phyloP scores from a whole-genome alignment of 805 yeast genomes.

The Yamadazyma insecticola region DNA sequence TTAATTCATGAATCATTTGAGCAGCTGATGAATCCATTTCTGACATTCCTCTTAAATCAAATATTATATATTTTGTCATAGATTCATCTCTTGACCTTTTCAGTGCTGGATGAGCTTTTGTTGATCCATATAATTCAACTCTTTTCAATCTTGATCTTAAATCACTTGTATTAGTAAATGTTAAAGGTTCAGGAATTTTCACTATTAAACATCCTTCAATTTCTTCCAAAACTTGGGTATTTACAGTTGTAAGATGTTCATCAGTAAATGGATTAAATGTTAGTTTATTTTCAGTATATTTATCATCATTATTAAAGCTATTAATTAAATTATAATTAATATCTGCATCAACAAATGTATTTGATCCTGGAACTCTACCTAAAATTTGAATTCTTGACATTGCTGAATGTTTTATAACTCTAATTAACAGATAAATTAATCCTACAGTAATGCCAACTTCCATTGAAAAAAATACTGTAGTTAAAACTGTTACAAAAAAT shows the following conservation, averaged over 20 bases:
- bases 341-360: constrained; percentile 39
- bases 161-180: constrained; percentile 39
- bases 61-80: constrained; percentile 38
- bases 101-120: constrained; percentile 40
- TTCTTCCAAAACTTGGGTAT: constrained; percentile 34
- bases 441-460: constrained; percentile 93
- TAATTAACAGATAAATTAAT: constrained; percentile 67
- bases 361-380: constrained; percentile 40
- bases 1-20: constrained; percentile 23
- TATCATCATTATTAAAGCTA: background rate
- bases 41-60: constrained; percentile 40
- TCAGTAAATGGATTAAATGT: constrained; percentile 32
- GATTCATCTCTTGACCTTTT: constrained; percentile 29
- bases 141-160: constrained; percentile 33
- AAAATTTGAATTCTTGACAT: constrained; percentile 41
- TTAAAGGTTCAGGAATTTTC: constrained; percentile 40
- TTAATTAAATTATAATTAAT: constrained; percentile 11
- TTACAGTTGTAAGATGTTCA: constrained; percentile 30
- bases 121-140: constrained; percentile 40
- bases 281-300: constrained; percentile 1
- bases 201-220: constrained; percentile 42
- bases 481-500: constrained; percentile 33
- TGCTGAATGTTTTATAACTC: constrained; percentile 51
- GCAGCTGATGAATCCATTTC: constrained; percentile 41
- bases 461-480: constrained; percentile 53